Base-by-base conservation (phyloP, 75 land plant genomes). In the Selaginella tamariscina region DNA sequence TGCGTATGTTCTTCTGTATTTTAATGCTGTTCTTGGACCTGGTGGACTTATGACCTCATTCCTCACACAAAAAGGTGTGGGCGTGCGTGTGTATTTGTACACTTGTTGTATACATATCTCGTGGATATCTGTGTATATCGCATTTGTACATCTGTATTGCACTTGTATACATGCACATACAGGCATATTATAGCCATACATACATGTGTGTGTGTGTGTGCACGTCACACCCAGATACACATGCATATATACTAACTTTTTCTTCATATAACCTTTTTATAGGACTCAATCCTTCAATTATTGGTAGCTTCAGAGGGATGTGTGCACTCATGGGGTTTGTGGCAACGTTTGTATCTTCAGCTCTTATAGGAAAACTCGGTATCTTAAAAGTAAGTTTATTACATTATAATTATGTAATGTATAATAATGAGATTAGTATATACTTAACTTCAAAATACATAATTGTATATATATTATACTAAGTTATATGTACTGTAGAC, bases 21-120 rank as follows among this genome's bases (percentile, higher is more conserved):
- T 95, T 73, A 95, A 95, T 76, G 81, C 83, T 59, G 88, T 86
- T 60, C 78, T 95, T 27, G 77, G 86, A 59, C 99, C 99, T 55
- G 96, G 99, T 56, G 82, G 97, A 31, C 80, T 95, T 30, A 95
- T 95, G 99, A 95, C 99, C 31, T 78, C 97, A 65, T 90, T 82
- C 66, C 74, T 95, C 54, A 82, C 83, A 24, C 91, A 90, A 67
- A 74, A 65, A 56, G 91, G 96, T 90, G 84, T 21, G n/a, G n/a
- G n/a, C n/a, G n/a, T n/a, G n/a, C n/a, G n/a, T n/a, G n/a, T n/a
- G n/a, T n/a, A n/a, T n/a, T n/a, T n/a, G n/a, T n/a, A n/a, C n/a
- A n/a, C n/a, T n/a, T n/a, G n/a, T n/a, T n/a, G n/a, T n/a, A n/a
- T n/a, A n/a, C n/a, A n/a, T n/a, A n/a, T n/a, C n/a, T n/a, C n/a